Evolutionary conservation across 176 grass and related monocot genomes (phyloP).

Genomic region (Typha latifolia): DNA sequence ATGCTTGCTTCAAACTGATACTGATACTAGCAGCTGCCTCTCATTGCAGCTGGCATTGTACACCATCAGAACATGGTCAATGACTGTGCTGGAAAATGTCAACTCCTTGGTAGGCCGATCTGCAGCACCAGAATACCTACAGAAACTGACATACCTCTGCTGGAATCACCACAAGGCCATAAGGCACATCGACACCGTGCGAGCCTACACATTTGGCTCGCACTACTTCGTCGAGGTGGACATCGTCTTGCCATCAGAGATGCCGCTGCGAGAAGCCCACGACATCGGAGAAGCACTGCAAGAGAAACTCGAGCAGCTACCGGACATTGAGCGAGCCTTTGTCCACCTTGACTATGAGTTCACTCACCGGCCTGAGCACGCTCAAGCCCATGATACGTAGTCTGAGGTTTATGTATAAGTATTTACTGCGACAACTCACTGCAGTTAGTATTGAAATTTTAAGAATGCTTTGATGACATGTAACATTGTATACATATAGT

Average conservation of each 20-base stretch:
- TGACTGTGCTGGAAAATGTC: slow-evolving; percentile 87
- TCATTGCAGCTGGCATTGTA: slow-evolving; percentile 68
- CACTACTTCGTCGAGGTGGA: slow-evolving; percentile 97
- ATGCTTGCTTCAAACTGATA: too few species aligned
- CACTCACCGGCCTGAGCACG: slow-evolving; percentile 80
- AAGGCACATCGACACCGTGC: slow-evolving; percentile 85
- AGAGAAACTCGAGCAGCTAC: slow-evolving; percentile 88
- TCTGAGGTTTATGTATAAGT: not conserved
- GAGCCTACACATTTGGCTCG: slow-evolving; percentile 92
- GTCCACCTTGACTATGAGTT: slow-evolving; percentile 98
- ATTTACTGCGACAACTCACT: not conserved
- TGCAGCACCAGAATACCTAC: slow-evolving; percentile 73
- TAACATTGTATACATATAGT: too few species aligned
- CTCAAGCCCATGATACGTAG: slow-evolving; percentile 58
- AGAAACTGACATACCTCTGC: slow-evolving; percentile 91
- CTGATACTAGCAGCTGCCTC: not conserved
- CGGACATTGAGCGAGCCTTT: slow-evolving; percentile 85
- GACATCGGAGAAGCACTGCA: slow-evolving; percentile 94
- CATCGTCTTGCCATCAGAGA: slow-evolving; percentile 72
- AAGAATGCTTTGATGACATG: too few species aligned
- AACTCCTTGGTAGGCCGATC: slow-evolving; percentile 88
- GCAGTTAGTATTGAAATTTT: too few species aligned
- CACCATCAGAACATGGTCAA: slow-evolving; percentile 83
- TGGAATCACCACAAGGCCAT: slow-evolving; percentile 99
- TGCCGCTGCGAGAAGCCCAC: slow-evolving; percentile 74